Conservation (phyloP, 768 basidiomycete genomes). For the Mrakia hoshinonis region DNA sequence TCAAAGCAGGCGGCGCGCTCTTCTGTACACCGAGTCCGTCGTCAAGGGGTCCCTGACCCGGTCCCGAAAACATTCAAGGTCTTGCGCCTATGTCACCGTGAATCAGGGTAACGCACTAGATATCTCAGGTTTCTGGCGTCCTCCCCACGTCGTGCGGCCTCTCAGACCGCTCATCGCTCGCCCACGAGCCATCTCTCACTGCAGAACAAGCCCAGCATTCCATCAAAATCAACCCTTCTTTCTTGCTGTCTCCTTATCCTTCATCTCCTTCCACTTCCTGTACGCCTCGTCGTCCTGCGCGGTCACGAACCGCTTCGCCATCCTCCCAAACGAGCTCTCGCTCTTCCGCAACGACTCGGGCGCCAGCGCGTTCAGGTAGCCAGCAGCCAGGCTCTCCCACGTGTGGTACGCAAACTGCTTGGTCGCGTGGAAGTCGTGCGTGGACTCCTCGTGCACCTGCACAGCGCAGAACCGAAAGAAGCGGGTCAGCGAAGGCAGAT, state of each 20-base stretch:
- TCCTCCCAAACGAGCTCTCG: constrained; percentile 37
- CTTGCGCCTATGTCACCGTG: too few species aligned
- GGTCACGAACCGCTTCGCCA: constrained; percentile 28
- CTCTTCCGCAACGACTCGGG: constrained; percentile 35
- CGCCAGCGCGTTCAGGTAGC: constrained; percentile 36
- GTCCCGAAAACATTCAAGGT: too few species aligned
- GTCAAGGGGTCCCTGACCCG: too few species aligned
- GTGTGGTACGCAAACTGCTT: constrained; percentile 38
- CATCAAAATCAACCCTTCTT: background rate
- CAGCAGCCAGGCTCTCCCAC: constrained; percentile 42
- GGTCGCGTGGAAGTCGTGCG: constrained; percentile 19
- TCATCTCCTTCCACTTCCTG: background rate
- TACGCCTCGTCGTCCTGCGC: constrained; percentile 14
- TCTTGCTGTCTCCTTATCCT: background rate
- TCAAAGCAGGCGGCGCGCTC: too few species aligned
- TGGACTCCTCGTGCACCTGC: constrained; percentile 32
- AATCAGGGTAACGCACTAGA: too few species aligned
- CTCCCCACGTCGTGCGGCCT: too few species aligned
- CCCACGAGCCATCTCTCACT: too few species aligned
- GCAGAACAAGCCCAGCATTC: too few species aligned
- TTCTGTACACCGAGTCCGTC: too few species aligned
- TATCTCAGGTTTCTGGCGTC: too few species aligned
- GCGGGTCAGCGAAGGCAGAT: background rate
- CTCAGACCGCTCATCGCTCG: too few species aligned
- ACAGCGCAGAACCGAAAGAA: constrained; percentile 9